phyloP scores from a whole-genome alignment of 768 basidiomycete species.

The Butyriboletus loyo region DNA sequence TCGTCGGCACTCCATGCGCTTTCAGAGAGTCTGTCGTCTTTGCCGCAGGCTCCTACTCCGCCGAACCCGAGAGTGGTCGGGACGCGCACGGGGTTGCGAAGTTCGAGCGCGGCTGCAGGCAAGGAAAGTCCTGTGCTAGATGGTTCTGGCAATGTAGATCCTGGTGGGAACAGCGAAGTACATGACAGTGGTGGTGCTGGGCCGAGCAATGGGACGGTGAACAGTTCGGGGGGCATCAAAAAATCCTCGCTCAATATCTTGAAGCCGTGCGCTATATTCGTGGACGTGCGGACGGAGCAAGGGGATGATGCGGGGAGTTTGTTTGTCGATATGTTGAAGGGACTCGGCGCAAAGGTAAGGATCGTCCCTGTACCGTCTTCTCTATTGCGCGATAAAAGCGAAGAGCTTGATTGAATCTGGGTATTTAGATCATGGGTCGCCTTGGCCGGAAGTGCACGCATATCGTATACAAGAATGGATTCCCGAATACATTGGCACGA shows the following conservation, averaged over 20 bases:
- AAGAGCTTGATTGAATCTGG: neutral
- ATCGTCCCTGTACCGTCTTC: neutral
- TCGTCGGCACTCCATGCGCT: constrained; percentile 53
- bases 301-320: constrained; percentile 79
- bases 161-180: constrained; percentile 11
- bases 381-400: neutral
- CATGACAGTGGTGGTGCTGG: constrained; percentile 22
- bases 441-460: constrained; percentile 77
- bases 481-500: constrained; percentile 66
- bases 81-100: constrained; percentile 48
- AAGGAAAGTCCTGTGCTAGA: constrained; percentile 29
- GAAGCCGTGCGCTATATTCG: constrained; percentile 75
- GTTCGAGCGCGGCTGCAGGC: constrained; percentile 30
- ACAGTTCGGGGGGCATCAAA: constrained; percentile 25
- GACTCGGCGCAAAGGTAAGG: constrained; percentile 76
- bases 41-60: constrained; percentile 41
- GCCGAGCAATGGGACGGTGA: constrained; percentile 16
- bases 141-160: constrained; percentile 34
- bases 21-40: constrained; percentile 56
- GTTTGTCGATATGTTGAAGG: constrained; percentile 80
- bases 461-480: constrained; percentile 82
- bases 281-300: constrained; percentile 72
- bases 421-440: constrained; percentile 54
- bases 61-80: constrained; percentile 38
- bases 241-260: constrained; percentile 49